Evolutionary conservation across 1,284 basidiomycete species (phyloP), one percentile per base, ranked within the genome.

Genomic region (Pseudozyma flocculosa): DNA sequence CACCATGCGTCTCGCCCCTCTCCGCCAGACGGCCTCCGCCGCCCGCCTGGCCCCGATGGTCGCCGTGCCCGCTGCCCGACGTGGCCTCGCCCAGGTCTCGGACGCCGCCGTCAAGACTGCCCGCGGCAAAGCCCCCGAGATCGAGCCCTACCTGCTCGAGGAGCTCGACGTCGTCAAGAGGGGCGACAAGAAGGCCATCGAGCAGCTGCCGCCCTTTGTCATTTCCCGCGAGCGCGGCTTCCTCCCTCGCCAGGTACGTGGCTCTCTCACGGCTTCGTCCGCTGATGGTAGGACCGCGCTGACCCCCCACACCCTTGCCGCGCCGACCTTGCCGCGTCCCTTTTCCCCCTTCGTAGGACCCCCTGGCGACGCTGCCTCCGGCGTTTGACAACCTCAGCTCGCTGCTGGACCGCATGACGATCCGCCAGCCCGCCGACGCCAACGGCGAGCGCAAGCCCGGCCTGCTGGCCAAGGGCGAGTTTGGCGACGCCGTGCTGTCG

Each of bases 391-490:
- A 44, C 7, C 57, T 76, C 29, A 57, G 57, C 9, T 62, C 61
- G 7, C 61, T 76, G 14, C 62, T 76, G 4, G 50, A 73, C 36
- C 52, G 71, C 24, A 76, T 76, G 73, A 76, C 73, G 14, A 72
- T 76, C 48, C 51, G 52, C 21, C 73, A 76, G 46, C 66, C 69
- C 30, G 63, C 57, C n/a, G 59, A 68, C 40, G 30, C 43, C 0
- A 5, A 48, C 30, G 68, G 64, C 5, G 50, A 76, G 18, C 61
- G 69, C 5, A 48, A 53, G 13, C 48, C 48, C 2, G 73, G 73
- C 24, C 48, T 76, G n/a, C 69, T 76, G 39, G 73, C 63, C 7
- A 60, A 47, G 14, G 73, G 73, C 17, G 43, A 68, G 18, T 74
- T 75, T 30, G 73, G 73, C 8, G 61, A 62, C 32, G 73, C 73